Base-by-base conservation (phyloP, 2,329 filamentous ascomycete species). In the Ramichloridium luteum region DNA sequence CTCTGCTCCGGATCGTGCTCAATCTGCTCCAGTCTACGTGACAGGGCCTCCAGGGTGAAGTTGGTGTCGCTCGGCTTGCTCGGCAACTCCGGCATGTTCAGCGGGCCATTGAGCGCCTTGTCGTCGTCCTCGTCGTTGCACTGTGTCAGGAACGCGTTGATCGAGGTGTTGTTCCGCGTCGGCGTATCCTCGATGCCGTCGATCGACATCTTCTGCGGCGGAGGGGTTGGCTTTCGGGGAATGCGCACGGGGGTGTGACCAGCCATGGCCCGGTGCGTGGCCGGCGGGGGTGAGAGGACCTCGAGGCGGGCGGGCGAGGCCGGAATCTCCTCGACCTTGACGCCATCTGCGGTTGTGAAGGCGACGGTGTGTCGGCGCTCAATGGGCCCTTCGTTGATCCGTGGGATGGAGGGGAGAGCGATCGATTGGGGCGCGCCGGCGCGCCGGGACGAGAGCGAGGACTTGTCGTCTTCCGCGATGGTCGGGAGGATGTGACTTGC, bases 81-180 rank as follows among this genome's bases (percentile, higher is more conserved):
- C 2, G 54, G 54, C 17, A 57, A 40, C 27, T 54, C 52, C 2
- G 54, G 54, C 45, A 57, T 48, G 30, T 50, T 49, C 27, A 57
- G 28, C 16, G 54, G 53, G 4, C 54, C 54, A 15, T 39, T 54
- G n/a, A 57, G 30, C 2, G 38, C 39, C 3, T 37, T 31, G 25
- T 56, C 54, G 16, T 54, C 51, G 5, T 54, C 51, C 9, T 47
- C 42, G 25, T 47, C 46, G 16, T 44, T 46, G 27, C 38, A 44
- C 23, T 40, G 37, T 1, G 46, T 40, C 25, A 56, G 39, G 25
- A 47, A 36, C 10, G 44, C 36, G 33, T 57, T 57, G 39, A 49
- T 46, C 20, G 49, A 45, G 1, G 54, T 57, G 32, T 57, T 57
- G 37, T 44, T 43, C 4, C 50, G 45, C 5, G 54, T 57, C 1